phyloP scores from a whole-genome alignment of 1,284 basidiomycete genomes.

The Leccinum pallidistipes region DNA sequence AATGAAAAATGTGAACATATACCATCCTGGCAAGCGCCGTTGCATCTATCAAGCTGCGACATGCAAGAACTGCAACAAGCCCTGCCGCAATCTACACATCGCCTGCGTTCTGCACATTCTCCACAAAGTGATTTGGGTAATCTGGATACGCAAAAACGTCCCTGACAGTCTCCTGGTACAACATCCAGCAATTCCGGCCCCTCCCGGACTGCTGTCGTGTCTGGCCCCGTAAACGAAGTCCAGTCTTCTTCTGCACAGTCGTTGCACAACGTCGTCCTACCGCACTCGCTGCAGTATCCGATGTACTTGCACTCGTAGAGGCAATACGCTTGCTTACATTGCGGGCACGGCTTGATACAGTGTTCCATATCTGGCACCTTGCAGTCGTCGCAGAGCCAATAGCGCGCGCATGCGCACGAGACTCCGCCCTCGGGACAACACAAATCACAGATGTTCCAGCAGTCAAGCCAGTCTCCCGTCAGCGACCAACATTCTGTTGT shows the following conservation, averaged over 20 bases:
- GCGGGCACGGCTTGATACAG: constrained; percentile 16
- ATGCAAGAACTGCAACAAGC: constrained; percentile 18
- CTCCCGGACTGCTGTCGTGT: not conserved
- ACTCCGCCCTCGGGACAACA: constrained; percentile 22
- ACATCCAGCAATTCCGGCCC: not conserved
- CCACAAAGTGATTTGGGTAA: constrained; percentile 9
- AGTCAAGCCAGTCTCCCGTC: not conserved
- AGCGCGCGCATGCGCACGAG: constrained; percentile 20
- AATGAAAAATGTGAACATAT: no score
- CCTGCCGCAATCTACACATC: constrained; percentile 16
- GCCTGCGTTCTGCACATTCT: constrained; percentile 1
- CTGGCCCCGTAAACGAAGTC: not conserved
- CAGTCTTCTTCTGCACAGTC: constrained; percentile 27
- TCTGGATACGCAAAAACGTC: not conserved
- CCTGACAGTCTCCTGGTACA: not conserved
- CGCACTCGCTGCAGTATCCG: constrained; percentile 18
- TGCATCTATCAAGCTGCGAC: constrained; percentile 6
- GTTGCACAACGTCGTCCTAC: constrained; percentile 20
- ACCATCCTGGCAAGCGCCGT: not conserved
- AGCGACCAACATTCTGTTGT: not conserved
- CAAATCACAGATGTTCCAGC: not conserved
- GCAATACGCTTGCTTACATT: constrained; percentile 18
- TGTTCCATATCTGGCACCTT: not conserved
- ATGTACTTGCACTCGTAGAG: constrained; percentile 25
- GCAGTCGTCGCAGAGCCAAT: constrained; percentile 28